Base-by-base conservation (phyloP, 495 filamentous ascomycete genomes). In the Penicillium egyptiacum region DNA sequence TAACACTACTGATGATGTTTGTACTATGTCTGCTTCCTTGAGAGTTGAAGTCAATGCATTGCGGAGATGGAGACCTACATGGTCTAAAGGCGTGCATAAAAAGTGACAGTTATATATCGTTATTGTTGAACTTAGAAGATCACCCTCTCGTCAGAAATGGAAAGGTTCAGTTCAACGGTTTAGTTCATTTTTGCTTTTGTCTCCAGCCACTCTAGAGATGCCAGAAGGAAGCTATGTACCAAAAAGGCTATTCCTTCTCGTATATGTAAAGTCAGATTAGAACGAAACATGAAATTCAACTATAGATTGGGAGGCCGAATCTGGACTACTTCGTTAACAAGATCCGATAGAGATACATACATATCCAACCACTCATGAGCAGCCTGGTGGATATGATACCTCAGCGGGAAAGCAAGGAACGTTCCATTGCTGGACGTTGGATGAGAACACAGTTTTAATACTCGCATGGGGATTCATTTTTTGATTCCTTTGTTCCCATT, bases 401-500 rank as follows among this genome's bases (percentile, higher is more conserved):
- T 14, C 43, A 12, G 30, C 7, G 39, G 3, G 31, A 35, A 19
- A 47, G 42, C 30, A 47, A 23, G 26, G 25, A 41, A 41, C 50
- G n/a, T 20, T 55, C 49, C 43, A 39, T 35, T 28, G 37, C 51
- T 46, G 11, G 25, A 56, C 28, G 17, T n/a, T 53, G 39, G 37
- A 52, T 20, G 37, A 19, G 22, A 31, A n/a, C 17, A 47, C 22
- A 35, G 22, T 41, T 59, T 55, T 55, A 44, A 39, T 55, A 55
- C 56, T 62, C 59, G 53, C 55, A 53, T 50, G 56, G 62, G 50
- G 51, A 62, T 54, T 55, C 45, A 51, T 50, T 64, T 64, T 64
- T 61, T 54, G 42, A 61, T 64, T 68, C 58, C 57, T 58, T 64
- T 64, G 57, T 65, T 67, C 61, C 65, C 63, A 65, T 66, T 63